Conservation (phyloP, 352 stramenopile species). For the Phytophthora tentaculata region DNA sequence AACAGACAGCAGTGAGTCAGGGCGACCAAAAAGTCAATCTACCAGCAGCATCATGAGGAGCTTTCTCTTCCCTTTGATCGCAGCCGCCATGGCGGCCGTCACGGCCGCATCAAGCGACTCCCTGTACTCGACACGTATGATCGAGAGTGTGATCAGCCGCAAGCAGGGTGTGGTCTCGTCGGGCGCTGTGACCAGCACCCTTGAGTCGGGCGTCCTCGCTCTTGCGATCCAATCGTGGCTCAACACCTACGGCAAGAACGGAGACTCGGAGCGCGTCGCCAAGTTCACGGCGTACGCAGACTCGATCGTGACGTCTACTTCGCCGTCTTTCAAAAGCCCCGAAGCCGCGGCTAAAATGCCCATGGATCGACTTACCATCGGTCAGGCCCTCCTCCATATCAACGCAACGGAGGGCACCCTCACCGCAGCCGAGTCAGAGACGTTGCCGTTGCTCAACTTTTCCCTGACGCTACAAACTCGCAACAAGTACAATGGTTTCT, state of each 20-base stretch:
- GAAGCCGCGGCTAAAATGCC: slow-evolving; percentile 28
- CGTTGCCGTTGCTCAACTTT: slow-evolving; percentile 20
- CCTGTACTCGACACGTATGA: slow-evolving; percentile 36
- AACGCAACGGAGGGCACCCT: slow-evolving; percentile 23
- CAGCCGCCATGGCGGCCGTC: slow-evolving; percentile 9
- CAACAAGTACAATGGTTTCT: slow-evolving; percentile 38
- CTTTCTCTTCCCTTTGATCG: slow-evolving; percentile 21
- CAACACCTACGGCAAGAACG: slow-evolving; percentile 13
- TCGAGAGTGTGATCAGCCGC: slow-evolving; percentile 38
- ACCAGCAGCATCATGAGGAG: slow-evolving; percentile 20
- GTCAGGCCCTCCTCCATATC: slow-evolving; percentile 31
- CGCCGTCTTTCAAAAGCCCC: slow-evolving; percentile 22
- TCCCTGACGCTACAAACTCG: slow-evolving; percentile 32
- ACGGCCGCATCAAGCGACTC: slow-evolving; percentile 16
- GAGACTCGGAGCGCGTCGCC: slow-evolving; percentile 20
- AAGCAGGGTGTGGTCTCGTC: slow-evolving; percentile 40
- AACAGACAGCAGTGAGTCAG: slow-evolving; percentile 11
- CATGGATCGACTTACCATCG: slow-evolving; percentile 34
- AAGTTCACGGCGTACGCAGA: slow-evolving; percentile 34
- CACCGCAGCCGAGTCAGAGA: slow-evolving; percentile 19
- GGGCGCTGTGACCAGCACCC: slow-evolving; percentile 32
- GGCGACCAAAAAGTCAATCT: background rate
- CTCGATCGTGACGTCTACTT: slow-evolving; percentile 30
- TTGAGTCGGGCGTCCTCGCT: slow-evolving; percentile 33
- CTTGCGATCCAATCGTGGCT: slow-evolving; percentile 41